These are phyloP conservation scores for Sicyos edulis DNA, from an alignment of 306 rosid genomes.

Conservation along the genomic window DNA sequence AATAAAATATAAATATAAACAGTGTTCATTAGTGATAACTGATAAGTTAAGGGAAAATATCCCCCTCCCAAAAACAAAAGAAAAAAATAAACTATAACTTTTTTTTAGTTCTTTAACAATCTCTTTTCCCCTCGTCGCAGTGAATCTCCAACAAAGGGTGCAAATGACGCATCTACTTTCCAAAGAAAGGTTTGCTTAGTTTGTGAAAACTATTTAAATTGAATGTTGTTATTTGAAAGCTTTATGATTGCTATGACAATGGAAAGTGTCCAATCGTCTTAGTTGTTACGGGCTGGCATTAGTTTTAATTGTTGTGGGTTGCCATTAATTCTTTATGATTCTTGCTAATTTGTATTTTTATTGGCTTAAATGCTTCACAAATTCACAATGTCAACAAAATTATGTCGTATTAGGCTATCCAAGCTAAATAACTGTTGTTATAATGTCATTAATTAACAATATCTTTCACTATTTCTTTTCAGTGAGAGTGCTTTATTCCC, in stretches of 20 bases:
- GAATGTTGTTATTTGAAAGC: not conserved
- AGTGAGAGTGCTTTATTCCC: not conserved
- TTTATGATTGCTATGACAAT: not conserved
- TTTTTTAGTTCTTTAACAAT: not conserved
- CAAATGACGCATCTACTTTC: conserved; percentile 91
- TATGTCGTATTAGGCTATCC: not conserved
- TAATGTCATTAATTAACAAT: not conserved
- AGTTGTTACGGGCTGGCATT: not conserved
- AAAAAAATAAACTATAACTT: too few relatives aligned
- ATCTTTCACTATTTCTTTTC: not conserved
- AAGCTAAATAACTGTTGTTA: not conserved
- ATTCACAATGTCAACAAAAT: not conserved
- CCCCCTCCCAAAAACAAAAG: not conserved
- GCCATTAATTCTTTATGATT: conserved; percentile 9
- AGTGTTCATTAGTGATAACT: not conserved
- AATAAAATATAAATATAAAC: too few relatives aligned
- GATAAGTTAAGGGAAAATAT: not conserved
- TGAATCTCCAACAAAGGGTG: conserved; percentile 87
- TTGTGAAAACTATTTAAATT: not conserved
- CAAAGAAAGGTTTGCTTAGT: conserved; percentile 71
- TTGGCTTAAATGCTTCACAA: not conserved
- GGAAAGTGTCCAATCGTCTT: not conserved
- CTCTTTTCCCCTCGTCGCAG: conserved; percentile 34
- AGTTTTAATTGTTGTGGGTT: not conserved
- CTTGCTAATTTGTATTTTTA: not conserved